Conservation (phyloP, 1,284 basidiomycete genomes). For the Ganoderma meredithae region DNA sequence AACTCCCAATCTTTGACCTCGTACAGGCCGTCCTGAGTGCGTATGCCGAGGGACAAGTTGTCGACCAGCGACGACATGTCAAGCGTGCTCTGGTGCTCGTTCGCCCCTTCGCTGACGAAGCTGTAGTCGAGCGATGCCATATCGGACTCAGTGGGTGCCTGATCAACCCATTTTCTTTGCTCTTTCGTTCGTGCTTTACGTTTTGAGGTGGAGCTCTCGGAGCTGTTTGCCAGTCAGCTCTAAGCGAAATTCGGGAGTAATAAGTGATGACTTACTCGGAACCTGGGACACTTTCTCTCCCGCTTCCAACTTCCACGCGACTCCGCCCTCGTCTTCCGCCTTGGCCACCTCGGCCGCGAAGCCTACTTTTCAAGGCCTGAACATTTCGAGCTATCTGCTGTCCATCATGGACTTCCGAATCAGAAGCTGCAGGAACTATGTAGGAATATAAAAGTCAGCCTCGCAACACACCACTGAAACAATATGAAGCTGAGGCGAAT, state of each 20-base stretch:
- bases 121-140: conserved; percentile 93
- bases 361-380: conserved; percentile 85
- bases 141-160: conserved; percentile 79
- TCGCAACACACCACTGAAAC: background rate
- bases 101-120: conserved; percentile 51
- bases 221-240: conserved; percentile 47
- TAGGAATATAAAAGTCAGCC: conserved; percentile 3
- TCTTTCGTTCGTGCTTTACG: conserved; percentile 74
- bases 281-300: conserved; percentile 65
- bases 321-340: conserved; percentile 59
- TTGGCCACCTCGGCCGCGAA: conserved; percentile 73
- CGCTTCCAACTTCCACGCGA: conserved; percentile 60
- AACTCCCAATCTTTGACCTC: conserved; percentile 96
- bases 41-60: conserved; percentile 79
- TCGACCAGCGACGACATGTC: conserved; percentile 77
- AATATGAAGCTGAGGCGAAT: background rate
- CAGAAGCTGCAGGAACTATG: conserved; percentile 64
- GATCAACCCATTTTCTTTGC: conserved; percentile 93
- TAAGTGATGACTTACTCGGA: conserved; percentile 63
- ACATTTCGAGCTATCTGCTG: conserved; percentile 94
- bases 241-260: conserved; percentile 10
- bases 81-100: conserved; percentile 46
- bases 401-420: conserved; percentile 73
- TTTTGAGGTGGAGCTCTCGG: conserved; percentile 59
- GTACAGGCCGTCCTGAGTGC: conserved; percentile 87